Conservation (phyloP, 2,329 filamentous ascomycete genomes). For the Aspergillus brunneoviolaceus region DNA sequence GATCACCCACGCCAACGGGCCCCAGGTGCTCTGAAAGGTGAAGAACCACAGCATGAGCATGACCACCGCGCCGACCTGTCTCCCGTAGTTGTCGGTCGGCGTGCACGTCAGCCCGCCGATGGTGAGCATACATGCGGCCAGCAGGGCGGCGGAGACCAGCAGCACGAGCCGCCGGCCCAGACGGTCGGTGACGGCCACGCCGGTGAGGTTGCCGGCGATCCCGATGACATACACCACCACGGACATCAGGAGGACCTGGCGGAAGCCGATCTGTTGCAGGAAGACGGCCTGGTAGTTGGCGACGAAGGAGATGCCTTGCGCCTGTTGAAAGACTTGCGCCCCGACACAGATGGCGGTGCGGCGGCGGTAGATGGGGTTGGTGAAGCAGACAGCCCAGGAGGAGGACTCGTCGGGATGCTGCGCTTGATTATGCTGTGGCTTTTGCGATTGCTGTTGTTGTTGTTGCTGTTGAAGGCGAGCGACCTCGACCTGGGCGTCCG, state of each 20-base stretch:
- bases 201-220: background rate
- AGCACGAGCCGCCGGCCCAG: background rate
- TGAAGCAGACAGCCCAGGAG: slow-evolving; percentile 1
- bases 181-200: background rate
- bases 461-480: background rate
- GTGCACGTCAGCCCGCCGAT: background rate
- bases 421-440: background rate
- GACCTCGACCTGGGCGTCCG: background rate
- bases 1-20: slow-evolving; percentile 27
- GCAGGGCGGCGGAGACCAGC: background rate
- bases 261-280: slow-evolving; percentile 12
- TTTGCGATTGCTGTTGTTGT: background rate
- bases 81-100: background rate
- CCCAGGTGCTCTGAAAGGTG: slow-evolving; percentile 19
- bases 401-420: background rate
- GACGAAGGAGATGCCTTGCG: slow-evolving; percentile 8
- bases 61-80: slow-evolving; percentile 5
- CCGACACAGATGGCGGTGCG: slow-evolving; percentile 1
- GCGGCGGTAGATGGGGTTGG: background rate
- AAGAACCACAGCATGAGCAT: slow-evolving; percentile 19
- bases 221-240: slow-evolving; percentile 5
- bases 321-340: slow-evolving; percentile 7
- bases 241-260: slow-evolving; percentile 7
- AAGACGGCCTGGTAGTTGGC: slow-evolving; percentile 17
- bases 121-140: background rate